phyloP scores from a whole-genome alignment of 305 asterid genomes.

The Fraxinus velutina region DNA sequence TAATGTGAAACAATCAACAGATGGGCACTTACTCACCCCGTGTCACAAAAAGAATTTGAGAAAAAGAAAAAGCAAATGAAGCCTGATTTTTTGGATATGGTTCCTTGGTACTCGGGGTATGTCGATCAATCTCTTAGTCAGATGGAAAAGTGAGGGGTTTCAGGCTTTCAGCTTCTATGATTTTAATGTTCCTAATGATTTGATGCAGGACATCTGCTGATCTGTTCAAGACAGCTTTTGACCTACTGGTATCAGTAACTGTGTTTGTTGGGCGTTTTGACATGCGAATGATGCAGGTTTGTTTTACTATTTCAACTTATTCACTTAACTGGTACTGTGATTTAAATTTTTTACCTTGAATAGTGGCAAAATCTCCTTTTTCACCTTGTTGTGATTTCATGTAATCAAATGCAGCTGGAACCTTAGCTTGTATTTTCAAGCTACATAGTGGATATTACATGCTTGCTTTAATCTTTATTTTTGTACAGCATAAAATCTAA shows the following conservation, averaged over 20 bases:
- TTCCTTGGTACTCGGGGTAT: slow-evolving; percentile 99
- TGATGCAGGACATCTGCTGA: slow-evolving; percentile 92
- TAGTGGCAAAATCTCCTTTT: not conserved
- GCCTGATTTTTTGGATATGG: slow-evolving; percentile 98
- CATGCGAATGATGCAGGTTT: slow-evolving; percentile 99
- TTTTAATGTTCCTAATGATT: slow-evolving; percentile 26
- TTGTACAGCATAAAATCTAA: not conserved
- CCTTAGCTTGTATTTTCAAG: not conserved
- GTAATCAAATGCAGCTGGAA: not conserved
- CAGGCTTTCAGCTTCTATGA: not conserved
- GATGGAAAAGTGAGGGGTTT: not conserved
- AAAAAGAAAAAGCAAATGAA: slow-evolving; percentile 88
- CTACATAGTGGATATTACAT: not conserved
- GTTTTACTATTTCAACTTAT: not conserved
- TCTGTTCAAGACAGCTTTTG: slow-evolving; percentile 95
- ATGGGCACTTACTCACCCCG: slow-evolving; percentile 98
- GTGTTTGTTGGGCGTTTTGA: slow-evolving; percentile 99
- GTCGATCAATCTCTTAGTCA: slow-evolving; percentile 10
- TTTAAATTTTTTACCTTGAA: not conserved
- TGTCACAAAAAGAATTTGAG: slow-evolving; percentile 71
- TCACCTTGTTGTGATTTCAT: not conserved
- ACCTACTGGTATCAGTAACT: slow-evolving; percentile 91
- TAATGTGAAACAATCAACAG: slow-evolving; percentile 38
- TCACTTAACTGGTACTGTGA: not conserved
- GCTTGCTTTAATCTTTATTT: not conserved